Conservation (phyloP, 2,329 filamentous ascomycete genomes). For the Myriosclerotinia curreyana region DNA sequence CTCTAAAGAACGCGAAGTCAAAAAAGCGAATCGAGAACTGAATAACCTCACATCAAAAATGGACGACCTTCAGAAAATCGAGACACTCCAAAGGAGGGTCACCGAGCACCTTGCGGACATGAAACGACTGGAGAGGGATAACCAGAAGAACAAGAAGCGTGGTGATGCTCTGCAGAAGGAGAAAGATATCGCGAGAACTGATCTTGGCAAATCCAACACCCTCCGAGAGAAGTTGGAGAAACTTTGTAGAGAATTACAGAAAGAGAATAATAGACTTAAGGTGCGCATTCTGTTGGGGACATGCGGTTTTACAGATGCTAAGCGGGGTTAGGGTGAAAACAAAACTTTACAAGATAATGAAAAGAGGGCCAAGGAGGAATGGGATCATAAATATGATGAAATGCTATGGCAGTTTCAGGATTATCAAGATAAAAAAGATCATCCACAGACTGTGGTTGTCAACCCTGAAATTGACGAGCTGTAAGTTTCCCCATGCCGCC, state of each 20-base stretch:
- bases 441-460: constrained; percentile 73
- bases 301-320: constrained; percentile 24
- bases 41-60: constrained; percentile 87
- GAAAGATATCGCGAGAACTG: constrained; percentile 82
- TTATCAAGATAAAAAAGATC: constrained; percentile 82
- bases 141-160: constrained; percentile 92
- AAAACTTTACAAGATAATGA: constrained; percentile 85
- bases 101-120: constrained; percentile 89
- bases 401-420: constrained; percentile 83
- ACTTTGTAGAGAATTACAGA: constrained; percentile 86
- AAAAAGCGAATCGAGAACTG: constrained; percentile 88
- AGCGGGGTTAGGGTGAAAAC: constrained; percentile 70
- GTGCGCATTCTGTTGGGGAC: constrained; percentile 45
- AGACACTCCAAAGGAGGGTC: constrained; percentile 85
- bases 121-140: constrained; percentile 92
- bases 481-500: constrained; percentile 46
- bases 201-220: constrained; percentile 83
- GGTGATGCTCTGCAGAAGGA: constrained; percentile 95
- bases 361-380: constrained; percentile 74
- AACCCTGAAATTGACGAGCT: constrained; percentile 88
- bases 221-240: constrained; percentile 98
- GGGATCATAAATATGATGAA: constrained; percentile 80
- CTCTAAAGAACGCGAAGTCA: constrained; percentile 79
- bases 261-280: constrained; percentile 98
- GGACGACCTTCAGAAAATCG: constrained; percentile 86